These are phyloP conservation scores for Catunica adiposa DNA, from an alignment of 2,329 filamentous ascomycete species.

Conservation along the genomic window DNA sequence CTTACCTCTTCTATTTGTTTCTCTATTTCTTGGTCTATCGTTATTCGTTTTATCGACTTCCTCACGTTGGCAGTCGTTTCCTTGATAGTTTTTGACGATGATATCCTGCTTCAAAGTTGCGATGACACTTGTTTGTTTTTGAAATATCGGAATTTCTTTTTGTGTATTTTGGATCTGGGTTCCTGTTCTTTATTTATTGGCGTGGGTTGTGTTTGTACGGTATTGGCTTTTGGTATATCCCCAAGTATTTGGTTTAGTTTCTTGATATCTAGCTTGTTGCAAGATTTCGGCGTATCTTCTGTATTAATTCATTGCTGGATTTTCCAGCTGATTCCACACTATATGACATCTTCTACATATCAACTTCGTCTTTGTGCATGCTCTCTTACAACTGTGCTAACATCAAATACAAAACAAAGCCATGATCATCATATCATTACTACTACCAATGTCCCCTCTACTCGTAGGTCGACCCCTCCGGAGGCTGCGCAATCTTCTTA, in stretches of 20 bases:
- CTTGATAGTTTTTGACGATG: not conserved
- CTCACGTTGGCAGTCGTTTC: not conserved
- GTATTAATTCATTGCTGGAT: conserved; percentile 2
- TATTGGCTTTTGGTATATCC: not conserved
- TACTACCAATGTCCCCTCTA: not conserved
- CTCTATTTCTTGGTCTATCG: not conserved
- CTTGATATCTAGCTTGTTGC: not conserved
- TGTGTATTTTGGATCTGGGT: not conserved
- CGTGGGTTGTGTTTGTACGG: not conserved
- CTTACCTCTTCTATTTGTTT: not conserved
- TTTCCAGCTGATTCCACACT: not conserved
- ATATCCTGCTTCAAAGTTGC: not conserved
- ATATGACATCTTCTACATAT: not conserved
- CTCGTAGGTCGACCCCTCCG: conserved; percentile 52
- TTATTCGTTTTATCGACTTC: not conserved
- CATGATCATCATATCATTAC: not conserved
- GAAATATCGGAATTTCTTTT: not conserved
- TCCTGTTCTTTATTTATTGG: not conserved
- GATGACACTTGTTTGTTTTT: not conserved
- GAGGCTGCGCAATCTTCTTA: conserved; percentile 90
- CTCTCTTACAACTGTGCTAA: too few relatives aligned
- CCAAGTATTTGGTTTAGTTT: not conserved
- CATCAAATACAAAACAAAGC: not conserved
- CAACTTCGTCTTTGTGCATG: too few relatives aligned
- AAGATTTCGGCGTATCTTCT: not conserved